phyloP scores from a whole-genome alignment of 208 protist genomes.

The Herpetomonas muscarum region DNA sequence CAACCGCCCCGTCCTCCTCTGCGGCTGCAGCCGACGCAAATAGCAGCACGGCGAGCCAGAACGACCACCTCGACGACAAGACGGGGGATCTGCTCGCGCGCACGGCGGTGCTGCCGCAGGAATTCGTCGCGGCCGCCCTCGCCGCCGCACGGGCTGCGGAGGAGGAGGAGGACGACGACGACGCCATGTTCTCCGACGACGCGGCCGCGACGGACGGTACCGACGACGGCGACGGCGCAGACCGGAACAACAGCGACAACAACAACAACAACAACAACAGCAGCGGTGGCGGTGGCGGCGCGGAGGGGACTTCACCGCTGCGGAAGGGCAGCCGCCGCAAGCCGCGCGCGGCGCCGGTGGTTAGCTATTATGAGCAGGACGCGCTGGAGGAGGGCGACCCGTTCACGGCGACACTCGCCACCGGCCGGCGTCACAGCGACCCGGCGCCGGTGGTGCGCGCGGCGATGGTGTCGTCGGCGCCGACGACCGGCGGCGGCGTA shows the following conservation, averaged over 20 bases:
- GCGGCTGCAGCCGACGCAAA: background rate
- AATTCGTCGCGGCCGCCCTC: slow-evolving; percentile 50
- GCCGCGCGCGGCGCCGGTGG: background rate
- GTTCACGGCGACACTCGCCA: background rate
- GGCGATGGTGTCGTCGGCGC: no score
- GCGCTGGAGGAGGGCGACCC: slow-evolving; percentile 17
- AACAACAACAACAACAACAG: no score
- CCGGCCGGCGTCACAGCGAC: background rate
- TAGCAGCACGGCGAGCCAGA: no score
- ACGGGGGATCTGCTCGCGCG: slow-evolving; percentile 26
- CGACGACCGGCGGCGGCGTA: no score
- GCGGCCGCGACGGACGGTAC: background rate
- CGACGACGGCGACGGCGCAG: background rate
- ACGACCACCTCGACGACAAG: slow-evolving; percentile 5
- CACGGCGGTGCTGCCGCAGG: slow-evolving; percentile 38
- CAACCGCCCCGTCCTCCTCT: background rate
- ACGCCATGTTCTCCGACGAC: background rate
- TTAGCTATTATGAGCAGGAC: slow-evolving; percentile 21
- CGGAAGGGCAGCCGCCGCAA: background rate
- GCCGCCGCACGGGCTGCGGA: slow-evolving; percentile 6
- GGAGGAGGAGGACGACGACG: background rate
- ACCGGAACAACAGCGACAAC: no score
- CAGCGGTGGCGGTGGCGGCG: no score
- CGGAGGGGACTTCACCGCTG: background rate
- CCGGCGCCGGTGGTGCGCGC: background rate